A percentile compares a stretch with the other conserved stretches of the same genome.
phyloP scores from a whole-genome alignment of 1,284 basidiomycete genomes.

The Puccinia novopanici region DNA sequence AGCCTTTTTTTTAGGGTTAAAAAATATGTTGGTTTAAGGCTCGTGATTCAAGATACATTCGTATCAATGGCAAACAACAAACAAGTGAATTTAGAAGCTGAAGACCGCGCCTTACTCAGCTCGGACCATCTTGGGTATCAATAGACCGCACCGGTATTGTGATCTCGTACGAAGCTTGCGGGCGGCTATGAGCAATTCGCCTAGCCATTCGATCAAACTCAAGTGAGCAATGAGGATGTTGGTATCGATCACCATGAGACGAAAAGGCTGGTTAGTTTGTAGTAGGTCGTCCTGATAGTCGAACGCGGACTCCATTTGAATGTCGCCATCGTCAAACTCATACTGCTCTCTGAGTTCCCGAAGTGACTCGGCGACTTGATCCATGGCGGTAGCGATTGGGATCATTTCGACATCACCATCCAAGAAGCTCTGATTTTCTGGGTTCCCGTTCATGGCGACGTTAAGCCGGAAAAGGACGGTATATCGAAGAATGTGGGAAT shows the following conservation, averaged over 20 bases:
- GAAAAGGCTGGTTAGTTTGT: not conserved
- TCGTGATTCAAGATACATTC: not conserved
- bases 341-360: slow-evolving; percentile 34
- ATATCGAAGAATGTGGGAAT: no score
- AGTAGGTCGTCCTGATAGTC: not conserved
- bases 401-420: slow-evolving; percentile 29
- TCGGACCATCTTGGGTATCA: slow-evolving; percentile 38
- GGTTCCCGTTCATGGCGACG: not conserved
- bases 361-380: slow-evolving; percentile 31
- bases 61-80: not conserved
- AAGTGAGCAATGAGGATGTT: slow-evolving; percentile 38
- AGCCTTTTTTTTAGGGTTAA: slow-evolving; percentile 15
- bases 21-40: not conserved
- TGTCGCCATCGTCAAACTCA: slow-evolving; percentile 4
- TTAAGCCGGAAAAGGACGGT: no score
- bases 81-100: not conserved
- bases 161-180: slow-evolving; percentile 15
- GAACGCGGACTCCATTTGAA: slow-evolving; percentile 30
- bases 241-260: slow-evolving; percentile 30
- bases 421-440: not conserved
- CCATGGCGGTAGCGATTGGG: slow-evolving; percentile 25
- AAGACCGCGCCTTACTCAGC: slow-evolving; percentile 21
- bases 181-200: slow-evolving; percentile 26
- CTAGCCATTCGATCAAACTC: slow-evolving; percentile 32
- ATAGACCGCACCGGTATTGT: slow-evolving; percentile 9